Conservation (phyloP, 2,329 filamentous ascomycete species). For the Alternaria viburni region DNA sequence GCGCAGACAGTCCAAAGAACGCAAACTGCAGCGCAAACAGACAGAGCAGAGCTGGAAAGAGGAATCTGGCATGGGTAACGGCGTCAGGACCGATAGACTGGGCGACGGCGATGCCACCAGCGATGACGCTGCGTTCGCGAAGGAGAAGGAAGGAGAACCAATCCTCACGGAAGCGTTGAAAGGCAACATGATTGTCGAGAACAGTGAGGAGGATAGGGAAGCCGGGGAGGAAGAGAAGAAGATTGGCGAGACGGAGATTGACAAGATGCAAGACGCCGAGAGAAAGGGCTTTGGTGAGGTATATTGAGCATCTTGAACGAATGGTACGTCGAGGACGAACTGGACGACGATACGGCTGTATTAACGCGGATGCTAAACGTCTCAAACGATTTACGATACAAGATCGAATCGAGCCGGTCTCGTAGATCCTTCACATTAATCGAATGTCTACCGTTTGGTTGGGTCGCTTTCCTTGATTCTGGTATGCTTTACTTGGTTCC, state of each 20-base stretch:
- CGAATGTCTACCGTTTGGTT: background rate
- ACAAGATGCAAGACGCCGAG: conserved; percentile 39
- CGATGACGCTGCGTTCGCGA: conserved; percentile 20
- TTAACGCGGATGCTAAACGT: background rate
- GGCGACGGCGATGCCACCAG: conserved; percentile 49
- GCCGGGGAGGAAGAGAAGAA: conserved; percentile 25
- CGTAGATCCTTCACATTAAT: background rate
- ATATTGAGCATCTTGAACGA: conserved; percentile 26
- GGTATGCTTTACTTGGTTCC: background rate
- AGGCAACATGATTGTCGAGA: conserved; percentile 43
- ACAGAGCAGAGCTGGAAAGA: conserved; percentile 51
- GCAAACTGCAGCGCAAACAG: conserved; percentile 42
- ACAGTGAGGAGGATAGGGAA: conserved; percentile 30
- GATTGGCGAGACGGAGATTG: conserved; percentile 32
- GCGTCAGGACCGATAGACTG: conserved; percentile 53
- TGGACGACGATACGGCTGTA: background rate
- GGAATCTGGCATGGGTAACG: conserved; percentile 56
- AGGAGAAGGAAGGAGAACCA: conserved; percentile 17
- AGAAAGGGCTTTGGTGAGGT: conserved; percentile 41
- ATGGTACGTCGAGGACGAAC: background rate
- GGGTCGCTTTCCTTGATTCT: background rate
- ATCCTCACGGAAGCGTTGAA: conserved; percentile 43
- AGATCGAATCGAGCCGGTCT: background rate
- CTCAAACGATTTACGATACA: background rate
- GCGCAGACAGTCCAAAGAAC: conserved; percentile 42